Percentiles rank a stretch among this genome's conserved stretches.
Evolutionary conservation across 2,329 filamentous ascomycete species (phyloP).

Genomic region (Cordyceps pruinosa): DNA sequence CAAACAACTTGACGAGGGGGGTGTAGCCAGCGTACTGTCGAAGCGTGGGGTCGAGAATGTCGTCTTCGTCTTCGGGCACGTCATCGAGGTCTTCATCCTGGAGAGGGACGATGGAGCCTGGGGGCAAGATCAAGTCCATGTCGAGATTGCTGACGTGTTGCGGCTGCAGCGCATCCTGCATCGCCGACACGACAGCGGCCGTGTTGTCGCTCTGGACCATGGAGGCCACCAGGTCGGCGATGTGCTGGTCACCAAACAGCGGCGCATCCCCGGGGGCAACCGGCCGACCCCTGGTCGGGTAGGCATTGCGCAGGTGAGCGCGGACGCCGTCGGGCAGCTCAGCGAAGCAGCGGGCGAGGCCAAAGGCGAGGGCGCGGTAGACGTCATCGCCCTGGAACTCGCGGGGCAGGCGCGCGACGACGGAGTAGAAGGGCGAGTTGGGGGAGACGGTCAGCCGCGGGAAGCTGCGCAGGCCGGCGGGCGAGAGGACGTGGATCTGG

Average conservation of each 20-base stretch:
- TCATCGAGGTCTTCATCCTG: conserved; percentile 54
- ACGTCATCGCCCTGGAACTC: conserved; percentile 95
- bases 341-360: conserved; percentile 86
- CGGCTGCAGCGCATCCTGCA: conserved; percentile 70
- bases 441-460: conserved; percentile 88
- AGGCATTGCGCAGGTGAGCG: conserved; percentile 55
- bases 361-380: conserved; percentile 84
- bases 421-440: conserved; percentile 82
- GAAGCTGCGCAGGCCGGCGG: conserved; percentile 84
- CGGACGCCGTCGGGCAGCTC: conserved; percentile 77
- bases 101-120: conserved; percentile 64
- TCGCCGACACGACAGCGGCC: conserved; percentile 61
- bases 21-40: conserved; percentile 73
- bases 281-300: conserved; percentile 45
- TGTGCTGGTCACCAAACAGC: conserved; percentile 87
- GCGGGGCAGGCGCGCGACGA: conserved; percentile 81
- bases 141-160: conserved; percentile 82
- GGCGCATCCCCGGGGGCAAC: conserved; percentile 53
- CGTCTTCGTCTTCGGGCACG: conserved; percentile 55
- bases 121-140: conserved; percentile 77
- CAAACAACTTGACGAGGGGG: conserved; percentile 69
- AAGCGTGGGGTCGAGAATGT: conserved; percentile 56
- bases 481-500: conserved; percentile 85
- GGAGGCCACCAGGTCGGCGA: conserved; percentile 77
- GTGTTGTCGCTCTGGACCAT: conserved; percentile 79